A percentile compares a stretch with the other conserved stretches of the same genome.
Evolutionary conservation across 2,329 filamentous ascomycete species (phyloP).

Genomic region (Hypoxylon sp.): DNA sequence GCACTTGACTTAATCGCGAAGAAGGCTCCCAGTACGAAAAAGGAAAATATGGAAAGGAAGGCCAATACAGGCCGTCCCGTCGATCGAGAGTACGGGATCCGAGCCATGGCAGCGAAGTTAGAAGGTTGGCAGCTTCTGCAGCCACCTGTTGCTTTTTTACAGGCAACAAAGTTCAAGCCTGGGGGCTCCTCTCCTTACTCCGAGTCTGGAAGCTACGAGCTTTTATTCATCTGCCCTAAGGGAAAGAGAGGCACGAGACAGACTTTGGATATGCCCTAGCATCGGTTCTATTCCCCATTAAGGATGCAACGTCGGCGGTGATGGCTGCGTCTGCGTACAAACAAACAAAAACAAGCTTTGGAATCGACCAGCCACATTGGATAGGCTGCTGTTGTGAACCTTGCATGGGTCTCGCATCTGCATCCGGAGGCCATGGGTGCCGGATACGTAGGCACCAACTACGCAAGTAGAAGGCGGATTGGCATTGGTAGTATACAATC

Average conservation of each 20-base stretch:
- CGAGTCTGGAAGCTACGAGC: constrained; percentile 13
- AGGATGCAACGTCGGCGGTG: constrained; percentile 45
- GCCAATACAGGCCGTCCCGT: constrained; percentile 49
- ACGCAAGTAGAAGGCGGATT: not conserved
- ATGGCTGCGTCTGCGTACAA: constrained; percentile 24
- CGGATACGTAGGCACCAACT: constrained; percentile 30
- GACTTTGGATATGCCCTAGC: constrained; percentile 19
- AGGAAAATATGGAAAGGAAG: constrained; percentile 53
- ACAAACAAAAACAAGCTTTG: constrained; percentile 36
- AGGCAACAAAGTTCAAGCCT: constrained; percentile 21
- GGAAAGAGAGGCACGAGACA: constrained; percentile 39
- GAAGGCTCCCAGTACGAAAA: constrained; percentile 56
- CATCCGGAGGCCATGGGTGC: constrained; percentile 28
- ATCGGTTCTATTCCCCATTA: constrained; percentile 23
- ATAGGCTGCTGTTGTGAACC: constrained; percentile 26
- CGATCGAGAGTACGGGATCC: constrained; percentile 36
- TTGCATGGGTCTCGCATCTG: constrained; percentile 37
- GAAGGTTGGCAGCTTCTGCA: constrained; percentile 11
- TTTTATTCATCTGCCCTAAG: constrained; percentile 29
- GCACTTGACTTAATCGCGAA: constrained; percentile 46
- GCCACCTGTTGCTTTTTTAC: constrained; percentile 15
- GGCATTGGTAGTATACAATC: constrained; percentile 28
- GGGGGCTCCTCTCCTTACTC: constrained; percentile 9
- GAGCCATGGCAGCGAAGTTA: constrained; percentile 41
- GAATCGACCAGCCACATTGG: constrained; percentile 25